Conservation (phyloP, 1,284 basidiomycete species). For the Tilletia indica region DNA sequence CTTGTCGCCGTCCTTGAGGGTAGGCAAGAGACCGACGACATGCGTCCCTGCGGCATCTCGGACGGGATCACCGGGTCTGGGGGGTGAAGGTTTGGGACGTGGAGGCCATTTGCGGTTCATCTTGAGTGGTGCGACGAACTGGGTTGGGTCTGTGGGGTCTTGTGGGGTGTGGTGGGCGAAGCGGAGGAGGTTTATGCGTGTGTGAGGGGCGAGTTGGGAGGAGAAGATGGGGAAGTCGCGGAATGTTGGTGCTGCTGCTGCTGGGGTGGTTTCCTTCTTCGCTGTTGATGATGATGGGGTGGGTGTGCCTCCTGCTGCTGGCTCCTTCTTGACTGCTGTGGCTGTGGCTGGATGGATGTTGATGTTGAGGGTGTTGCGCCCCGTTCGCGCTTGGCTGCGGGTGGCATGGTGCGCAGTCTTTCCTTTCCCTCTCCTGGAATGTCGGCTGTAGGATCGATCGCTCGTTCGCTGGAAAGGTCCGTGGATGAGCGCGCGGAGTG, state of each 20-base stretch:
- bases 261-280: not conserved
- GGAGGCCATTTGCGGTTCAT: slow-evolving; percentile 53
- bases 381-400: not conserved
- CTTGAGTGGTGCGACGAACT: slow-evolving; percentile 52
- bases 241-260: slow-evolving; percentile 44
- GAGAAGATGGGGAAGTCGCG: slow-evolving; percentile 53
- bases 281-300: not conserved
- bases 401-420: not conserved
- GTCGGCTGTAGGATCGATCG: not conserved
- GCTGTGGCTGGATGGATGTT: too few relatives aligned
- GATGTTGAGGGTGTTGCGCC: not conserved
- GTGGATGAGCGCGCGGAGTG: too few relatives aligned
- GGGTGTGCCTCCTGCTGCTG: not conserved
- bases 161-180: slow-evolving; percentile 48
- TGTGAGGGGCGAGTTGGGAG: slow-evolving; percentile 30
- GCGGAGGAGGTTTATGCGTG: slow-evolving; percentile 49
- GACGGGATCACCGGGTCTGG: slow-evolving; percentile 47
- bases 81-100: slow-evolving; percentile 44
- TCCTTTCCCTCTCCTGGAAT: too few relatives aligned
- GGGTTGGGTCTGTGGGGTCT: slow-evolving; percentile 44
- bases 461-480: not conserved
- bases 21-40: slow-evolving; percentile 31
- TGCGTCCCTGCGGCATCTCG: slow-evolving; percentile 42
- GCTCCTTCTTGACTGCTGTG: slow-evolving; percentile 1
- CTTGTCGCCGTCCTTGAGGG: not conserved